phyloP scores from a whole-genome alignment of 371 early-diverging fungal species.

The Dichotomocladium elegans region DNA sequence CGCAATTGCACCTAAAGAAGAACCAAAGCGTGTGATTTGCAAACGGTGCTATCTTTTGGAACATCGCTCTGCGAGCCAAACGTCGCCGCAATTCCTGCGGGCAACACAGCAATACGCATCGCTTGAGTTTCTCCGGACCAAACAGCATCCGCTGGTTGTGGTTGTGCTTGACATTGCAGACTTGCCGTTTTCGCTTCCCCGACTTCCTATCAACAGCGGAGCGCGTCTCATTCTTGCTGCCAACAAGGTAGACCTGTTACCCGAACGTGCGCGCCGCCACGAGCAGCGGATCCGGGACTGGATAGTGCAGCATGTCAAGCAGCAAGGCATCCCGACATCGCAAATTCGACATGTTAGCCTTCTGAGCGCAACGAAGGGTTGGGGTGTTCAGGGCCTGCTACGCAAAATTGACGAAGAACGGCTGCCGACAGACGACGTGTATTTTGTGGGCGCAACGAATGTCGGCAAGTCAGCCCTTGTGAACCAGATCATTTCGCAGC shows the following conservation, averaged over 20 bases:
- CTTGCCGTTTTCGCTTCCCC: conserved; percentile 56
- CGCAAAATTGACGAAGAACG: conserved; percentile 40
- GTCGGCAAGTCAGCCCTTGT: conserved; percentile 73
- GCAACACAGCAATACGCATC: conserved; percentile 53
- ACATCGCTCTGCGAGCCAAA: conserved; percentile 31
- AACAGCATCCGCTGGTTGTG: conserved; percentile 48
- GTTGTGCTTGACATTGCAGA: conserved; percentile 64
- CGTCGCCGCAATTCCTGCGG: conserved; percentile 38
- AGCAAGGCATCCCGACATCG: conserved; percentile 29
- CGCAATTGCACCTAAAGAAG: conserved; percentile 9
- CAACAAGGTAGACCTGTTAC: conserved; percentile 68
- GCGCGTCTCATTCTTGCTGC: conserved; percentile 58
- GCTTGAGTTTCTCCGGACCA: conserved; percentile 54
- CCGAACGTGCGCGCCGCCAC: conserved; percentile 41
- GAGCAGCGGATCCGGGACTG: conserved; percentile 54
- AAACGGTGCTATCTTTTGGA: conserved; percentile 57
- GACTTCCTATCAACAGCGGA: conserved; percentile 37
- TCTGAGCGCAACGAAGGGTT: conserved; percentile 63
- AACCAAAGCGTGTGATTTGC: conserved; percentile 41
- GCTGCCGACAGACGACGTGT: conserved; percentile 58
- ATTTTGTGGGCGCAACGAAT: conserved; percentile 68
- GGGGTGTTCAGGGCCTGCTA: conserved; percentile 51
- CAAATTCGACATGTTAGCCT: conserved; percentile 47
- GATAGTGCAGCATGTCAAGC: conserved; percentile 45
- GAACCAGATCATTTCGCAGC: conserved; percentile 51